A percentile compares a stretch with the other conserved stretches of the same genome.
Conservation (phyloP, 2,329 filamentous ascomycete species). For the Alternaria postmessia region DNA sequence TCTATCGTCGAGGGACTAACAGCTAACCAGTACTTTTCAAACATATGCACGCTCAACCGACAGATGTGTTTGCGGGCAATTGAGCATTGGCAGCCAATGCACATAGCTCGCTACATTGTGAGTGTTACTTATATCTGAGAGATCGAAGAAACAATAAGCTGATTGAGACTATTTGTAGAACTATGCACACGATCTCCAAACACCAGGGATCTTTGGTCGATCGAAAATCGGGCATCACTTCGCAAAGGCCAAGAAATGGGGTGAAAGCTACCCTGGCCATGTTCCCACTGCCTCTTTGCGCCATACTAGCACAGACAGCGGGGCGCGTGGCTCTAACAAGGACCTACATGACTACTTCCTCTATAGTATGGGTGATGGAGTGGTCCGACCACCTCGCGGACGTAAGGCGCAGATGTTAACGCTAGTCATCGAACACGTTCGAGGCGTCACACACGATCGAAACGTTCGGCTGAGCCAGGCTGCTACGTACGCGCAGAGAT, state of each 20-base stretch:
- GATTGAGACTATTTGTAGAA: not conserved
- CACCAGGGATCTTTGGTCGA: not conserved
- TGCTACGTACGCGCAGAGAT: not conserved
- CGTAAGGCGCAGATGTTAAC: slow-evolving; percentile 10
- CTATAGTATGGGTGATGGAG: slow-evolving; percentile 14
- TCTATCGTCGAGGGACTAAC: not conserved
- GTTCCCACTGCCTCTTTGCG: slow-evolving; percentile 1
- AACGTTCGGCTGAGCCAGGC: slow-evolving; percentile 13
- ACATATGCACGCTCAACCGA: slow-evolving; percentile 6
- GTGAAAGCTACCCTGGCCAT: not conserved
- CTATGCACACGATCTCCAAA: not conserved
- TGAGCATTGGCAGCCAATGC: slow-evolving; percentile 1
- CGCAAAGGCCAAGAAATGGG: not conserved
- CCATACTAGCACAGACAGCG: slow-evolving; percentile 5
- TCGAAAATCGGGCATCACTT: slow-evolving; percentile 11
- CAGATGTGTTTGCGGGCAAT: slow-evolving; percentile 8
- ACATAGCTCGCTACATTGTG: slow-evolving; percentile 7
- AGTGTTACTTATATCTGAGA: not conserved
- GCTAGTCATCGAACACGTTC: slow-evolving; percentile 10
- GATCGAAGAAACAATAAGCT: not conserved
- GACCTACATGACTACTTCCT: slow-evolving; percentile 13
- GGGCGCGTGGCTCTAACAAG: not conserved
- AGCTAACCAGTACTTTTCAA: slow-evolving; percentile 1
- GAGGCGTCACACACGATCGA: not conserved
- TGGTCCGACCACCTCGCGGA: slow-evolving; percentile 3